These are phyloP conservation scores for Wickerhamiella kurtzmanii DNA, from an alignment of 805 yeast genomes.

Conservation along the genomic window DNA sequence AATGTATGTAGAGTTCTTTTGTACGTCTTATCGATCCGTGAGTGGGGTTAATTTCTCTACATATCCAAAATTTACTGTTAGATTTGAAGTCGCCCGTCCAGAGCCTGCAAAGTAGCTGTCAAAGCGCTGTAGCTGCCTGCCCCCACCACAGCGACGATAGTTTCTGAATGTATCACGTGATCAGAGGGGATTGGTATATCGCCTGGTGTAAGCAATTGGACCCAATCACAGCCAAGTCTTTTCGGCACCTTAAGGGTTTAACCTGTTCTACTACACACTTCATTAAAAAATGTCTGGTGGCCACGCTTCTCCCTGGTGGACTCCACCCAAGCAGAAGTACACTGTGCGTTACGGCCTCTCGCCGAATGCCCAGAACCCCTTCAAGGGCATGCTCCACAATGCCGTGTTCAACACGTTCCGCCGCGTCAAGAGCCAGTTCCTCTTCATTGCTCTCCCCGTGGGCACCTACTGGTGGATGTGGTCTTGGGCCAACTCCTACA, in stretches of 20 bases:
- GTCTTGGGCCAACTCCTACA: slow-evolving; percentile 75
- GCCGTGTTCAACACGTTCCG: slow-evolving; percentile 89
- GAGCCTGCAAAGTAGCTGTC: no score
- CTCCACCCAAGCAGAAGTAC: slow-evolving; percentile 21
- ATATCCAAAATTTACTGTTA: no score
- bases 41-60: no score
- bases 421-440: slow-evolving; percentile 75
- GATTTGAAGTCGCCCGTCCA: no score
- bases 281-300: background rate
- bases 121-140: no score
- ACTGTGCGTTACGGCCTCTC: slow-evolving; percentile 76
- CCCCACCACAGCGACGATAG: no score
- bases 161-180: no score
- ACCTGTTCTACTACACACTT: background rate
- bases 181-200: no score
- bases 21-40: no score
- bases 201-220: background rate
- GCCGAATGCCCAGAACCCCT: slow-evolving; percentile 85
- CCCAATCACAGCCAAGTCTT: background rate
- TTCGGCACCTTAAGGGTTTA: background rate
- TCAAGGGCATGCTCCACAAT: slow-evolving; percentile 72
- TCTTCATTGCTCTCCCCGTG: slow-evolving; percentile 68
- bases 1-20: no score
- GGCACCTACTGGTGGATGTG: slow-evolving; percentile 73
- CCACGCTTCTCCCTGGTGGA: slow-evolving; percentile 11